phyloP scores from a whole-genome alignment of 805 yeast species.

The Candida nanaspora region DNA sequence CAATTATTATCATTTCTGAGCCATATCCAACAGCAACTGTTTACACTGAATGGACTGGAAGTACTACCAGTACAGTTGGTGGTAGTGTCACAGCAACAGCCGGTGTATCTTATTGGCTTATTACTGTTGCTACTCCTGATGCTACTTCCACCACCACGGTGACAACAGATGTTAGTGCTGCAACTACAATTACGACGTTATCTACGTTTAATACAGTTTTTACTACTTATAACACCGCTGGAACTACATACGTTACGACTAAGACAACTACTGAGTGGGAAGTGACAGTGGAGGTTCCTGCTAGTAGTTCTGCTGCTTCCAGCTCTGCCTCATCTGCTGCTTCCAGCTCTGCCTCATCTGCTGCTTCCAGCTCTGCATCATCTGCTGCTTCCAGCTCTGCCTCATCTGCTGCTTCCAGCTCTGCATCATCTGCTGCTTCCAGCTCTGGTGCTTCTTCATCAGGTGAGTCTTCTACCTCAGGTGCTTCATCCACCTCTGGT shows the following conservation, averaged over 20 bases:
- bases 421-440: too few species aligned
- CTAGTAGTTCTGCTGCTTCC: neutral
- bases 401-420: neutral
- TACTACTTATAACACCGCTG: neutral
- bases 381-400: neutral
- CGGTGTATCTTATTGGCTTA: neutral
- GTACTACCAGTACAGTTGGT: neutral
- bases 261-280: neutral
- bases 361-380: neutral
- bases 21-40: neutral
- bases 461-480: neutral
- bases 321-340: neutral
- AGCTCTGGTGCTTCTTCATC: neutral
- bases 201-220: neutral
- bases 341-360: neutral
- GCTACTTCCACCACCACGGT: neutral
- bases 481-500: constrained; percentile 1
- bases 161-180: neutral
- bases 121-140: constrained; percentile 1
- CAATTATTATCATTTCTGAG: neutral
- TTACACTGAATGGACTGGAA: neutral
- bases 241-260: neutral
- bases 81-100: neutral
- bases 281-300: neutral
- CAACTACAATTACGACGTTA: neutral